Base-by-base conservation (phyloP, 2,329 filamentous ascomycete species). In the Stemphylium lycopersici region DNA sequence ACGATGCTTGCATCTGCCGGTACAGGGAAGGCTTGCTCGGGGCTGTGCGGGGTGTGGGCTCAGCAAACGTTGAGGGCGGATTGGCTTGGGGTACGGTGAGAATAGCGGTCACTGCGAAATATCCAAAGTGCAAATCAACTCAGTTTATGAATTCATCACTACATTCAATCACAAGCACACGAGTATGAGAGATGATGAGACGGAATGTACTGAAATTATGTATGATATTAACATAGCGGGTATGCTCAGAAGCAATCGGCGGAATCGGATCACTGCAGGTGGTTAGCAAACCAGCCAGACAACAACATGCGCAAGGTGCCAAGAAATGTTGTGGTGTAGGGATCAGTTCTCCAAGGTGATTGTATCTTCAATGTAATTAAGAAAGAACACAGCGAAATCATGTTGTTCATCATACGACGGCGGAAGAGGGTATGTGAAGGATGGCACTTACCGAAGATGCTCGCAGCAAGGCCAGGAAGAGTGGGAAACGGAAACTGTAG, bases 341-440 rank as follows among this genome's bases (percentile, higher is more conserved):
- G 18, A 36, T 86, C 84, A 86, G 84, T 80, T 87, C 84, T 86
- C 84, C 84, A 86, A 86, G 82, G 82, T 86, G 83, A 55, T 81
- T 80, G 71, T 82, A 78, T 86, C 83, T 77, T 84, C 84, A 86
- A 82, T 66, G 78, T 70, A 65, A 77, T 81, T 85, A 83, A 74
- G 84, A 77, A 85, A 86, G 81, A 86, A 85, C 82, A 86, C 83
- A 87, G 84, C 52, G 52, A 54, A 83, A 80, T 85, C 80, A 78
- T 71, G 74, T 77, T 79, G 74, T 79, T 87, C 84, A 86, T 87
- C 84, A 86, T 76, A 63, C 63, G 56, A 62, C 56, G 44, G 56
- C 58, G 32, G 44, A 55, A 10, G 45, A 16, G 26, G 22, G 15
- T 33, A 47, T 20, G 29, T 5, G 41, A 54, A 52, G 37, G 32